These are phyloP conservation scores for Cladosporium austrohemisphaericum DNA, from an alignment of 2,329 filamentous ascomycete genomes.

Conservation along the genomic window DNA sequence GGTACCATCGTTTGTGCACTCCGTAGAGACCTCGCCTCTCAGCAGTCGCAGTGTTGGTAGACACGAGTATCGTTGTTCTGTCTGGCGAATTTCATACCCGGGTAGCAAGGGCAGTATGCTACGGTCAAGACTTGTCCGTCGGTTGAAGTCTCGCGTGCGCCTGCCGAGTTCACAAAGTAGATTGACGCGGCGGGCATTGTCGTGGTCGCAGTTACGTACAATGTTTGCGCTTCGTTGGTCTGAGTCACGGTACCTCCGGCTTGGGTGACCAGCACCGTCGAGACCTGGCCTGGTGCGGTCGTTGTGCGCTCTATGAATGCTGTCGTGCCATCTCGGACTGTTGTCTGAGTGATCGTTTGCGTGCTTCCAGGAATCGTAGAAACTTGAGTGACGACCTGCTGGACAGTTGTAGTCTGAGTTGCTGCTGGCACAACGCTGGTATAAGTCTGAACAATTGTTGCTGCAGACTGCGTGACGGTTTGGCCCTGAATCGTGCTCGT, in stretches of 20 bases:
- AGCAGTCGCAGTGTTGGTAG: constrained; percentile 10
- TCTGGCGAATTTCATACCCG: constrained; percentile 12
- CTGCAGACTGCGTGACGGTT: neutral
- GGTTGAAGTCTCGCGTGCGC: neutral
- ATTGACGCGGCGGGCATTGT: constrained; percentile 10
- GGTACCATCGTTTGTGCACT: too few relatives aligned
- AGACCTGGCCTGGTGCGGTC: neutral
- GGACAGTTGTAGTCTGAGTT: constrained; percentile 1
- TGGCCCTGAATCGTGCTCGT: neutral
- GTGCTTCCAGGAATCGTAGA: constrained; percentile 1
- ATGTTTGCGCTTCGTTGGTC: neutral
- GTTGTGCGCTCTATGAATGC: neutral
- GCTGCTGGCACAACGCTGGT: neutral
- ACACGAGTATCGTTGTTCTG: constrained; percentile 4
- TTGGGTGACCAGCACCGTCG: constrained; percentile 1
- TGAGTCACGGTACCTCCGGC: neutral
- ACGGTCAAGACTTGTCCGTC: constrained; percentile 5
- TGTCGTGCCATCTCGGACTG: neutral
- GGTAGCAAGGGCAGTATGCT: constrained; percentile 13
- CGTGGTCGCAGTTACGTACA: constrained; percentile 10
- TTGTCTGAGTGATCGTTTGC: neutral
- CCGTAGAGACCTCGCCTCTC: too few relatives aligned
- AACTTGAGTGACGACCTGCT: neutral
- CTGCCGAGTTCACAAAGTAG: constrained; percentile 4
- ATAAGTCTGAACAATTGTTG: constrained; percentile 3